phyloP scores from a whole-genome alignment of 2,329 filamentous ascomycete species.

The Hypoxylon sp. region DNA sequence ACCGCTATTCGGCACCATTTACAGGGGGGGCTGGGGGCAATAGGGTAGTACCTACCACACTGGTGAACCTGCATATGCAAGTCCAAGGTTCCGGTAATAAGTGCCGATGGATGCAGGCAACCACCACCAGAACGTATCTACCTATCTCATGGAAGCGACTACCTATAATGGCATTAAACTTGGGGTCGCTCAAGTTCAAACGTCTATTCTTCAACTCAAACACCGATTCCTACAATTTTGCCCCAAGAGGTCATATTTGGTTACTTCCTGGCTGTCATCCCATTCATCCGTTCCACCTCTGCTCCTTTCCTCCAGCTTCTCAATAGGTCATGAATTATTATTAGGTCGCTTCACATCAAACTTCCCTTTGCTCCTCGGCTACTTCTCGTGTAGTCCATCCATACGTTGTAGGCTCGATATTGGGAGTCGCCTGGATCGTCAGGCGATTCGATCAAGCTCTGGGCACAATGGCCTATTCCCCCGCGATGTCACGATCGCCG shows the following conservation, averaged over 20 bases:
- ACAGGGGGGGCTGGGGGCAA: neutral
- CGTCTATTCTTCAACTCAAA: neutral
- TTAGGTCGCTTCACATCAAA: neutral
- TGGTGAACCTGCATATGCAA: slow-evolving; percentile 9
- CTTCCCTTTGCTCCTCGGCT: neutral
- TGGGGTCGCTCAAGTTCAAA: neutral
- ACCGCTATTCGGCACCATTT: neutral
- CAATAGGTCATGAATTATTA: neutral
- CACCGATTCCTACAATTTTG: neutral
- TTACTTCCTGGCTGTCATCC: neutral
- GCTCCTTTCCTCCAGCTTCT: neutral
- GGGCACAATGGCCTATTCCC: neutral
- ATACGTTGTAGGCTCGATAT: neutral
- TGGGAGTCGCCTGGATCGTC: too few relatives aligned
- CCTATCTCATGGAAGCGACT: too few relatives aligned
- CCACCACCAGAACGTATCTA: too few relatives aligned
- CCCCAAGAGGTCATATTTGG: neutral
- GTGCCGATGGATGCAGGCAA: too few relatives aligned
- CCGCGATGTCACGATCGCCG: neutral
- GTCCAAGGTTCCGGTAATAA: neutral
- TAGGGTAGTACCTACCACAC: neutral
- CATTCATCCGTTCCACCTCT: neutral
- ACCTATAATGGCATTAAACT: neutral
- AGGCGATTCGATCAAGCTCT: neutral
- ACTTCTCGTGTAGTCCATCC: neutral